Base-by-base conservation (phyloP, 208 protist genomes). In the Wallacemonas collosoma region DNA sequence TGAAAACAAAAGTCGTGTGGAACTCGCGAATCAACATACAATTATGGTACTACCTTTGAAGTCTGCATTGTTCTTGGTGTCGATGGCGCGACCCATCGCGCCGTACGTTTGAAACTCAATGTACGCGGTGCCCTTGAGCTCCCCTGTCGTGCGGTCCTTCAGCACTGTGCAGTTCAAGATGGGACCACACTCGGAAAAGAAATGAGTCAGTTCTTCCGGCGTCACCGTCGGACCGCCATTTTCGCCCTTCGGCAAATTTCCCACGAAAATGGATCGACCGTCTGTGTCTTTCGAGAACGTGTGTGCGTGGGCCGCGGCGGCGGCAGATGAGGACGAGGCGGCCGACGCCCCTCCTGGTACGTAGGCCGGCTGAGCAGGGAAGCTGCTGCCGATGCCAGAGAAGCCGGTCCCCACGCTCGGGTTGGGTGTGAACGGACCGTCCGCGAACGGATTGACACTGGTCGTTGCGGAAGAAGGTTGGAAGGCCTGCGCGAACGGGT, bases 41-140 rank as follows among this genome's bases (percentile, higher is more conserved):
- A 90, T 94, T 86, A 96, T 82, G 69, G 80, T 85, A 76, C 80
- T 91, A 55, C 91, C 91, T 65, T 94, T 96, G 71, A 94, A 96
- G 75, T 83, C 82, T 40, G 88, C 71, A 73, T 93, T 92, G 73
- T 94, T 94, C 79, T 93, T 96, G 2, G 76, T 86, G 54, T 96
- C 91, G 54, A 96, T 91, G 38, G 91, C 91, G 48, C 80, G 82
- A 41, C 91, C 91, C 88, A 93, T 94, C 12, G 79, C 77, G 3
- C 83, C 84, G 83, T 93, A 92, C 12, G 82, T 79, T 15, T 83
- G 76, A 56, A 96, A 96, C 79, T 96, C 88, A 39, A 96, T 73
- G 75, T 96, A 96, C 36, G 91, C 91, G 9, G 88, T 96, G 39
- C 91, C 91, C 76, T 93, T 93, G 40, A 91, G 73, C 72, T 96